Evolutionary conservation across 73 alveolate species (phyloP), one percentile per base, ranked within the genome.

Genomic region (Tetrahymena malaccensis): DNA sequence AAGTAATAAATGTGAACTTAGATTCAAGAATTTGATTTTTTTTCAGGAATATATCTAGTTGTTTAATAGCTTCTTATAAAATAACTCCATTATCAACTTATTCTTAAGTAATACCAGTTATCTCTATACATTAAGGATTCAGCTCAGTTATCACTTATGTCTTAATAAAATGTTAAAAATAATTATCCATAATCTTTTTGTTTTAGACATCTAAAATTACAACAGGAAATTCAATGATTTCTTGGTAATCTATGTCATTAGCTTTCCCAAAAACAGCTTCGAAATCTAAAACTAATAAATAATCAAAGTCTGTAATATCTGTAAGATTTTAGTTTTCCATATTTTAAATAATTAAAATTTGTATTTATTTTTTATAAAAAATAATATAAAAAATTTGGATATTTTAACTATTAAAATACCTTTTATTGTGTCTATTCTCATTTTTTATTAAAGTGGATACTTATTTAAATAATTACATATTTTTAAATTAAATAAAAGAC

Each of bases 221-320:
- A 11, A 95, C 98, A 33, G 99, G 99, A 94, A 98, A 97, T 95
- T 98, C 99, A 95, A 98, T 98, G 93, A 98, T 97, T 85, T 98
- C 99, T 94, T 97, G 96, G 27, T 94, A 84, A 33, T 94, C 56
- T 55, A 94, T 43, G 6, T 94, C 93, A 57, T 58, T 22, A 31
- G 95, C 89, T 31, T 97, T 95, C 8, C 96, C 96, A 94, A 99
- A 97, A 27, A 97, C 95, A 25, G 99, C 98, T 94, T 98, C 99
- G 94, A 97, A 97, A 94, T 98, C 99, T 94, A 97, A 96, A 44
- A 98, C 98, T 15, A 96, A 94, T 5, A 97, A 93, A 93, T 96
- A 94, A 35, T 98, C 99, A 93, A 97, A 85, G 21, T 95, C 96
- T 44, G 9, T 5, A 44, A 1, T 11, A 44, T 44, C 22, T 13